Percentiles rank a stretch among this genome's conserved stretches.
These are phyloP conservation scores for Ganoderma sp. DNA, from an alignment of 1,284 basidiomycete species.

Conservation along the genomic window DNA sequence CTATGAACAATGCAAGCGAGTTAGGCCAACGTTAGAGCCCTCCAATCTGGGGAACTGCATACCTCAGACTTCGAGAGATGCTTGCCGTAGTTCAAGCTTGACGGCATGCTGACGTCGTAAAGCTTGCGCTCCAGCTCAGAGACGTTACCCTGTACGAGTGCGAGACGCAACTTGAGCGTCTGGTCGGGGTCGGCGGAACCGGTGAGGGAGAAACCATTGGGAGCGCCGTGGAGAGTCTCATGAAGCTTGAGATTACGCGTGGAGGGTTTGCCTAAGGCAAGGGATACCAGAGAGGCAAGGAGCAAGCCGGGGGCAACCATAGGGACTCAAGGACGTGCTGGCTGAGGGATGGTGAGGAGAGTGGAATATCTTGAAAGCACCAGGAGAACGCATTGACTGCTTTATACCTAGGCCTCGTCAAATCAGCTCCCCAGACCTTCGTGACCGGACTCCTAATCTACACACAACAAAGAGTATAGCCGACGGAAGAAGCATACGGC, in stretches of 20 bases:
- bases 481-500: not conserved
- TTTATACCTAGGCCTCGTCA: slow-evolving; percentile 9
- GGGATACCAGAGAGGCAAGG: slow-evolving; percentile 35
- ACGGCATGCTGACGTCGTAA: slow-evolving; percentile 44
- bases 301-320: slow-evolving; percentile 35
- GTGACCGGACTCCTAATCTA: no score
- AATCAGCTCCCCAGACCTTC: not conserved
- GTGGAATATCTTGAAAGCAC: not conserved
- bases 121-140: slow-evolving; percentile 45
- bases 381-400: not conserved
- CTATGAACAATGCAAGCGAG: slow-evolving; percentile 28
- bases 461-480: not conserved
- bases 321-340: slow-evolving; percentile 11
- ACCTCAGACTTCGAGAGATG: slow-evolving; percentile 45
- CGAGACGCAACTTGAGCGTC: slow-evolving; percentile 42
- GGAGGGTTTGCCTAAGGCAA: slow-evolving; percentile 38
- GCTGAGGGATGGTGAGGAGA: not conserved
- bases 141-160: slow-evolving; percentile 43
- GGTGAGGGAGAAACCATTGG: slow-evolving; percentile 39
- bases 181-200: slow-evolving; percentile 37
- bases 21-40: not conserved
- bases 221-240: slow-evolving; percentile 37
- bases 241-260: slow-evolving; percentile 39
- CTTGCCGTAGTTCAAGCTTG: slow-evolving; percentile 42
- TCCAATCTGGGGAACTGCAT: slow-evolving; percentile 7